A percentile compares a stretch with the other conserved stretches of the same genome.
phyloP scores from a whole-genome alignment of 169 alveolate species.

The Plasmodium blacklocki region DNA sequence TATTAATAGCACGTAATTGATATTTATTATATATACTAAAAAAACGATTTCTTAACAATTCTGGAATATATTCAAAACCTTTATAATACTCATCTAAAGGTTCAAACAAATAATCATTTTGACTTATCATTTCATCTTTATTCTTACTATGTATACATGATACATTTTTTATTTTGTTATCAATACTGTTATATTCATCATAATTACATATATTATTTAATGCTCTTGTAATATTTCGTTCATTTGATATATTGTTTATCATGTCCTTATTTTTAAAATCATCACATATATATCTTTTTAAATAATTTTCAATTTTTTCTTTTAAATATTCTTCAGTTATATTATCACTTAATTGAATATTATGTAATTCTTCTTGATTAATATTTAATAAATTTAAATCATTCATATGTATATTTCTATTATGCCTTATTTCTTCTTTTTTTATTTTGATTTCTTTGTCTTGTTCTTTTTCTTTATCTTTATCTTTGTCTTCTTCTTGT shows the following conservation, averaged over 20 bases:
- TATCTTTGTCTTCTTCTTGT: background rate
- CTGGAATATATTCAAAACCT: conserved; percentile 77
- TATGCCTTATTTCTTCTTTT: background rate
- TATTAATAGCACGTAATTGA: conserved; percentile 83
- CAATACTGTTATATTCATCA: background rate
- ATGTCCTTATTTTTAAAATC: background rate
- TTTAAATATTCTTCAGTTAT: conserved; percentile 1
- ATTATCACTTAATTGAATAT: background rate
- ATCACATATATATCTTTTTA: background rate
- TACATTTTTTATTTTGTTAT: background rate
- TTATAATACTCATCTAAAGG: conserved; percentile 3
- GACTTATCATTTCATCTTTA: background rate
- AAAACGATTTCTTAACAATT: conserved; percentile 70
- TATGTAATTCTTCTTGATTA: background rate
- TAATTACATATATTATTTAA: background rate
- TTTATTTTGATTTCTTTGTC: background rate
- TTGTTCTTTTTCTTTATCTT: background rate
- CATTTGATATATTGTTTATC: too few relatives aligned
- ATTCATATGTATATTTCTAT: background rate
- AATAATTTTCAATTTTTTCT: background rate
- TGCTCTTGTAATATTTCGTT: too few relatives aligned
- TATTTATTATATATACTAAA: conserved; percentile 79
- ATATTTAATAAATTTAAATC: background rate
- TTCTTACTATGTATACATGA: background rate
- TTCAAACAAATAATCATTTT: background rate